A percentile compares a stretch with the other conserved stretches of the same genome.
Evolutionary conservation across 257 asterid genomes (phyloP).

Genomic region (Plantago major): DNA sequence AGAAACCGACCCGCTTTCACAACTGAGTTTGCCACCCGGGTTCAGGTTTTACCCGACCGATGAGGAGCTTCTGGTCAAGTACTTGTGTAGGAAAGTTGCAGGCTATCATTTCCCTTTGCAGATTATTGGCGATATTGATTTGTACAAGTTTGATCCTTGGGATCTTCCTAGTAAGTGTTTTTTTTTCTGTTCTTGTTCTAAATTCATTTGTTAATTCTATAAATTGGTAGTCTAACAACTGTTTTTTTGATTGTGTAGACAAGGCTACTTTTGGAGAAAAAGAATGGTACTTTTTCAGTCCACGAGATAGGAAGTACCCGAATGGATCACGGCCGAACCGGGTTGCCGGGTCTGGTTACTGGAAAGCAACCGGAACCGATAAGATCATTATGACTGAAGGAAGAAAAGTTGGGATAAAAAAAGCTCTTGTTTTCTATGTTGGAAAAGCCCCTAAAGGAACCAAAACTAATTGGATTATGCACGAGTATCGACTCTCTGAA

Average conservation of each 20-base stretch:
- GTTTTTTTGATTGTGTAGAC: constrained; percentile 23
- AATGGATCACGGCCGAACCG: constrained; percentile 88
- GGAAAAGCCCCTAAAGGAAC: constrained; percentile 94
- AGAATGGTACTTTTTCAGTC: constrained; percentile 91
- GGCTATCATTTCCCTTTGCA: constrained; percentile 57
- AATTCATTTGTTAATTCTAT: neutral
- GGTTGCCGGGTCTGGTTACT: constrained; percentile 82
- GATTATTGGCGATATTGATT: constrained; percentile 65
- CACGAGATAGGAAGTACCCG: constrained; percentile 80
- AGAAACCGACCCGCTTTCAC: constrained; percentile 68
- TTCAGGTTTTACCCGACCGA: constrained; percentile 86
- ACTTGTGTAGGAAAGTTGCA: constrained; percentile 62
- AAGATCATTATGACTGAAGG: constrained; percentile 57
- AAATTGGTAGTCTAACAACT: neutral
- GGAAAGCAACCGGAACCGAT: constrained; percentile 95
- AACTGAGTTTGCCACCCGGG: constrained; percentile 85
- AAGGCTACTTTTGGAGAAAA: constrained; percentile 82
- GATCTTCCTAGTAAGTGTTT: constrained; percentile 60
- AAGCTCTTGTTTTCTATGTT: constrained; percentile 77
- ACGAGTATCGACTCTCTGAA: constrained; percentile 62
- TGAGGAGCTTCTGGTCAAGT: constrained; percentile 81
- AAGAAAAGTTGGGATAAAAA: constrained; percentile 80
- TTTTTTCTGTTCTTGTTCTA: no score
- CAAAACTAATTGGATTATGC: constrained; percentile 95
- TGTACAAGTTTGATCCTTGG: constrained; percentile 86